Conservation (phyloP, 352 stramenopile species). For the Phytophthora pisi region DNA sequence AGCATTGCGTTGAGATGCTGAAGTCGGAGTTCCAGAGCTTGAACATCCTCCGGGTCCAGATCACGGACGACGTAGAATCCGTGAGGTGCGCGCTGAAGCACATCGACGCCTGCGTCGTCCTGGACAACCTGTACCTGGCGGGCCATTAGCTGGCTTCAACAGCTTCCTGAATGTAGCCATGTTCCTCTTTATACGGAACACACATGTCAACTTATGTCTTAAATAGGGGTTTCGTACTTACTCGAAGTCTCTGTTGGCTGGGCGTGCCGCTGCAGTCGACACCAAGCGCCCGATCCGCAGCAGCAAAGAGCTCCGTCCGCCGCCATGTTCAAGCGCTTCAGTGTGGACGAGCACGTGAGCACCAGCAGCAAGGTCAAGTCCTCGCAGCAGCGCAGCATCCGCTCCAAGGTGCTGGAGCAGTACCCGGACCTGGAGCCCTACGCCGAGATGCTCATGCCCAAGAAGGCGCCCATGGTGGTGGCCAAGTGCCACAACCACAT, state of each 20-base stretch:
- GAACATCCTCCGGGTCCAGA: no score
- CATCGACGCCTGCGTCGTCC: no score
- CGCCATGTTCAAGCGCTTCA: conserved; percentile 96
- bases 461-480: conserved; percentile 94
- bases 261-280: not conserved
- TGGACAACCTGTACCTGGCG: no score
- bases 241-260: not conserved
- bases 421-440: conserved; percentile 91
- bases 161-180: not conserved
- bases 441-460: conserved; percentile 90
- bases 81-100: no score
- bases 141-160: not conserved
- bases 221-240: not conserved
- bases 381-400: conserved; percentile 96
- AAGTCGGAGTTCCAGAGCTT: no score
- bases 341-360: conserved; percentile 93
- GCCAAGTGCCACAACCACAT: conserved; percentile 92
- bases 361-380: conserved; percentile 97
- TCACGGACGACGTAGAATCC: no score
- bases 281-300: not conserved
- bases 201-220: not conserved
- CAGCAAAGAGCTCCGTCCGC: not conserved
- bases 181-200: conserved; percentile 3
- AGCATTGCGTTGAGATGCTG: no score
- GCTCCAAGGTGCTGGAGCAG: conserved; percentile 93